Evolutionary conservation across 345 rosid genomes (phyloP), one percentile per base, ranked within the genome.

Genomic region (Reutealis trisperma): DNA sequence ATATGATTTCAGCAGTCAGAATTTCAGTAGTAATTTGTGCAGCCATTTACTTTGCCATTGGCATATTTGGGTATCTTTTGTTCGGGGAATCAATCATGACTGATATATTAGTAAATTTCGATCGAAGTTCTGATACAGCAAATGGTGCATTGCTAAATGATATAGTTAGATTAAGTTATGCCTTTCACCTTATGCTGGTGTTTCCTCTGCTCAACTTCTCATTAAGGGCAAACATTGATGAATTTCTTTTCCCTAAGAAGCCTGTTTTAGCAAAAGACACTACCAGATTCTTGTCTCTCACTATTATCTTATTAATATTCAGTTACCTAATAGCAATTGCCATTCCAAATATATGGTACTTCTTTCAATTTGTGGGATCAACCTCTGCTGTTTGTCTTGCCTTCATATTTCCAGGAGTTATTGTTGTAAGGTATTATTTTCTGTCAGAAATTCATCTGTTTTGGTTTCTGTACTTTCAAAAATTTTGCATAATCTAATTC

Each of bases 121-220:
- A 93, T 71, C 88, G 42, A 51, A 86, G 72, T 83, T 86, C 94
- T 2, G 83, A 68, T 60, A 85, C 94, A 32, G 83, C 89, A 1
- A 27, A 78, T 0, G 88, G 92, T 16, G 81, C 89, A 66, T 34
- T 91, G 32, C 78, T 90, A 18, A 91, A 93, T 34, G 92, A 89
- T 41, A 10, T 73, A 0, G 91, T 95, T 62, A 85, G 98, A 72
- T 63, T 91, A 57, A 93, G 94, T 88, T 94, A 91, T 24, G 93
- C 93, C 2, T 68, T 94, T 49, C 98, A 93, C 85, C 90, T 94
- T 62, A 83, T 90, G 85, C 89, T 93, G 21, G 97, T 91, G 72
- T 94, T 91, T 83, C 98, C 98, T 24, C 85, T 94, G 7, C 49
- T 94, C 77, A 93, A 90, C 86, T 94, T 91, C 93, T 87, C 97